Conservation (phyloP, 75 land plant species). For the Azolla pinnata region DNA sequence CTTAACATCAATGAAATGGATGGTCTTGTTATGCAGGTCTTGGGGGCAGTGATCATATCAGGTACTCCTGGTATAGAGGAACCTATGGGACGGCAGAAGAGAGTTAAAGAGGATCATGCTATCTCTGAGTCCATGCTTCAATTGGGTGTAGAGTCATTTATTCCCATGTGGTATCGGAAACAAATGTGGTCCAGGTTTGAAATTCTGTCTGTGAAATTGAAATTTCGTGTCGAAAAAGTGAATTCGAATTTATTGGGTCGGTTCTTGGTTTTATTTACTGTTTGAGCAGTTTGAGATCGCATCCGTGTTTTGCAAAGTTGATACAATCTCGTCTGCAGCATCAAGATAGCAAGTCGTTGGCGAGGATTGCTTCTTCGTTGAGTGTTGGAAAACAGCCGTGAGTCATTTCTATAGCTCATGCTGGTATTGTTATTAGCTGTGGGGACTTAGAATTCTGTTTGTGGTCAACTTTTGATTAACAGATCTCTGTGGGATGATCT, state of each 20-base stretch:
- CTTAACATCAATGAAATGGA: neutral
- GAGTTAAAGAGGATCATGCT: constrained; percentile 53
- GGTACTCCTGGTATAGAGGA: constrained; percentile 90
- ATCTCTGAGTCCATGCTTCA: constrained; percentile 35
- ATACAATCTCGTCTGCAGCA: constrained; percentile 40
- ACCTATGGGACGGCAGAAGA: constrained; percentile 19
- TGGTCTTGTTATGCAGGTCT: constrained; percentile 41
- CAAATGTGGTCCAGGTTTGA: constrained; percentile 75
- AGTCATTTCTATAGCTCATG: constrained; percentile 18
- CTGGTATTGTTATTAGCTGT: neutral
- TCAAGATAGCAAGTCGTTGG: constrained; percentile 33
- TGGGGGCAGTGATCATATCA: constrained; percentile 64
- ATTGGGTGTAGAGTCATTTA: constrained; percentile 48
- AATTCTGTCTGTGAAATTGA: neutral
- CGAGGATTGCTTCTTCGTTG: constrained; percentile 37
- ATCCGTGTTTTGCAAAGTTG: constrained; percentile 50
- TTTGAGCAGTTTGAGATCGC: constrained; percentile 46
- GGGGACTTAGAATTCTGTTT: neutral
- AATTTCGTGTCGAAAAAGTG: neutral
- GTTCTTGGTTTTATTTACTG: neutral
- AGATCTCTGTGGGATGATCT: constrained; percentile 82
- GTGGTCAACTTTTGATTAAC: neutral
- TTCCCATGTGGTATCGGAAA: constrained; percentile 66
- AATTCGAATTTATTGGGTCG: neutral
- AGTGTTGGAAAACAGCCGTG: constrained; percentile 85